Conservation (phyloP, 2,329 filamentous ascomycete species). For the Hymenoscyphus occultus region DNA sequence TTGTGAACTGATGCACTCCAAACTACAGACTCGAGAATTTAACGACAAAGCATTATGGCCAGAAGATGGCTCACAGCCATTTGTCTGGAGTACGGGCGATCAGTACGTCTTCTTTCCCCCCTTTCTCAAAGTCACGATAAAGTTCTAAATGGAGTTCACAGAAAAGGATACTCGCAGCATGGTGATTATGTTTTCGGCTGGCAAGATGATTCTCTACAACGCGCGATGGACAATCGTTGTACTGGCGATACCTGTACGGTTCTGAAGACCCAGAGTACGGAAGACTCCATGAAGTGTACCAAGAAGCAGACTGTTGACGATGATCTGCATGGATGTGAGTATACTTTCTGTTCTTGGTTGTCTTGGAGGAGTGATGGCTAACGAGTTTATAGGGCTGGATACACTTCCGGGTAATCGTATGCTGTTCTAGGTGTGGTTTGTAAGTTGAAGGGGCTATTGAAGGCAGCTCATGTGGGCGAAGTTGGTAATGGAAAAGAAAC, state of each 20-base stretch:
- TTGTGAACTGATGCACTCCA: constrained; percentile 3
- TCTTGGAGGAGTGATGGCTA: neutral
- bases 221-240: constrained; percentile 43
- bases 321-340: constrained; percentile 18
- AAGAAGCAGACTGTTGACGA: constrained; percentile 13
- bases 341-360: neutral
- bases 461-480: too few relatives aligned
- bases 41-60: constrained; percentile 36
- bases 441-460: too few relatives aligned
- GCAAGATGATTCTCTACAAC: constrained; percentile 48
- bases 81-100: constrained; percentile 44
- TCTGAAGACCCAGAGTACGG: constrained; percentile 13
- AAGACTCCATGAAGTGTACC: constrained; percentile 15
- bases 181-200: constrained; percentile 52
- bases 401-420: constrained; percentile 3
- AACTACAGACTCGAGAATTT: constrained; percentile 12
- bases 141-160: constrained; percentile 6
- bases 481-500: too few relatives aligned
- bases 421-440: neutral
- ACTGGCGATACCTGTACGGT: constrained; percentile 9
- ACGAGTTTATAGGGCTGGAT: neutral
- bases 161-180: constrained; percentile 47
- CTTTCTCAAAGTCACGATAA: neutral
- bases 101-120: constrained; percentile 22
- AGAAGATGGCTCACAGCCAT: constrained; percentile 43